Evolutionary conservation across 306 rosid genomes (phyloP), one percentile per base, ranked within the genome.

Genomic region (Macrotyloma uniflorum): DNA sequence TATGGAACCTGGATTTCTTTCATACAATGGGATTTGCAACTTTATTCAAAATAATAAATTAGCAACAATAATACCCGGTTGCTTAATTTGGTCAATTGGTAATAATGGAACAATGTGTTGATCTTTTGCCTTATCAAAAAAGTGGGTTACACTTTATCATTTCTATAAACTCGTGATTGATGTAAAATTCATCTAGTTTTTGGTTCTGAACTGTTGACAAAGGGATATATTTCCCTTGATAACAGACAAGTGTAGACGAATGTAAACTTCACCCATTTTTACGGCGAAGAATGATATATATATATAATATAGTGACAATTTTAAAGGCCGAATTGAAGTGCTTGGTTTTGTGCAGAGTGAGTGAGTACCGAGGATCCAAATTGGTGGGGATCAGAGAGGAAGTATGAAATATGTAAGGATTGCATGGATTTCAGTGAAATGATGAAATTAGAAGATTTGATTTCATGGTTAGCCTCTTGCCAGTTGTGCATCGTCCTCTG

Each of bases 371-470:
- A 86, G 79, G 81, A 81, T 46, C 72, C 70, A 77, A 80, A 75
- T 46, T 74, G 74, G 68, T 63, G 79, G 81, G 83, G 70, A 84
- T 45, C 70, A 70, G 82, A 23, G 83, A 80, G 74, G 78, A 61
- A 67, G 20, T 71, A 5, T 30, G 65, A 51, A 49, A 47, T 15
- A 62, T 23, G 16, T 33, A 70, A 64, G 57, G 36, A 23, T 36
- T 58, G 87, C 91, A 79, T 88, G 83, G 88, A 73, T 80, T 91
- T 91, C 93, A 89, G 91, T 88, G 90, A 86, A 38, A 74, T 36
- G 9, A 58, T 54, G 51, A 65, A 22, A 80, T 15, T 22, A 55
- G 65, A 68, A 66, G n/a, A 19, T 50, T 50, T 42, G 47, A 42
- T 11, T 70, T 61, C 22, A 54, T 23, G 50, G 30, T 46, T 30